Percentiles rank a stretch among this genome's conserved stretches.
phyloP scores from a whole-genome alignment of 495 filamentous ascomycete species.

The Lophium mytilinum region DNA sequence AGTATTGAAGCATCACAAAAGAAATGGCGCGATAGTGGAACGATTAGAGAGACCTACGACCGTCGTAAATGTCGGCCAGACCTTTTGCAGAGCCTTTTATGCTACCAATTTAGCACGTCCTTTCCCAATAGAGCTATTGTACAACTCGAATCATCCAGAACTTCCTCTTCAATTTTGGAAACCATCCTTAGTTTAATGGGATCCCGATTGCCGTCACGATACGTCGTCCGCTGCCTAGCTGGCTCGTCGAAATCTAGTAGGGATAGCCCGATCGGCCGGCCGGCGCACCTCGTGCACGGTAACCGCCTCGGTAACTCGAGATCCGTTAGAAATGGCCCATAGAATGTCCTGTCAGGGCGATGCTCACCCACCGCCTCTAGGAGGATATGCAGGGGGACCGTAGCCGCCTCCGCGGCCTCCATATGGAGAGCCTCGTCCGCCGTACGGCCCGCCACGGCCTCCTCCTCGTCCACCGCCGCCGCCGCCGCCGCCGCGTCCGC shows the following conservation, averaged over 20 bases:
- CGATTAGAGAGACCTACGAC: no score
- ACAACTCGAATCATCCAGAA: conserved; percentile 5
- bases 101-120: neutral
- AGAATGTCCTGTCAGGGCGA: neutral
- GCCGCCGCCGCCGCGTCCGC: conserved; percentile 63
- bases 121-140: conserved; percentile 8
- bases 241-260: conserved; percentile 44
- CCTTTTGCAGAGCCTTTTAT: no score
- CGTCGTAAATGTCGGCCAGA: no score
- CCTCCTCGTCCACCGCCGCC: conserved; percentile 37
- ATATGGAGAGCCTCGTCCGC: conserved; percentile 59
- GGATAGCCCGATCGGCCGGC: conserved; percentile 56
- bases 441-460: conserved; percentile 44
- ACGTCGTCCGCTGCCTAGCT: neutral
- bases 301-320: conserved; percentile 46
- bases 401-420: conserved; percentile 46
- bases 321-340: neutral
- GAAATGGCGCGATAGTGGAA: no score
- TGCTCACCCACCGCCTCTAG: conserved; percentile 15
- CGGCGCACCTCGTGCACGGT: conserved; percentile 58
- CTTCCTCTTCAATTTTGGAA: no score
- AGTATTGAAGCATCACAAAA: no score
- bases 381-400: conserved; percentile 14
- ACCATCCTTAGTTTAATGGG: no score
- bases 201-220: no score